These are phyloP conservation scores for Cardamine resedifolia DNA, from an alignment of 345 rosid genomes.

Conservation along the genomic window DNA sequence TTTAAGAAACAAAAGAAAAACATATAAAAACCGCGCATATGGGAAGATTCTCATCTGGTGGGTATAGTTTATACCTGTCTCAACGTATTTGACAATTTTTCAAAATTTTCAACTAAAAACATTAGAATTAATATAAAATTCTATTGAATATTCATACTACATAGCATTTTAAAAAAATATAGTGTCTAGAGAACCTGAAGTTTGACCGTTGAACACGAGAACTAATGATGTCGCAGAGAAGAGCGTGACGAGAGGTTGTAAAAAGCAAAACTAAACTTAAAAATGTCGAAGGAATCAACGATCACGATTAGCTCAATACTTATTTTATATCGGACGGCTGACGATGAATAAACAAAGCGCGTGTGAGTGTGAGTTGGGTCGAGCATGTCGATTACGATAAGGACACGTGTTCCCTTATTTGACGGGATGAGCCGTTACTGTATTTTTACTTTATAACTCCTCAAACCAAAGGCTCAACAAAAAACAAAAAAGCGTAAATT, in stretches of 20 bases:
- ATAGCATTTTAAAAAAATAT: background rate
- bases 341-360: background rate
- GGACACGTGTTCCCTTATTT: slow-evolving; percentile 41
- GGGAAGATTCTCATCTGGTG: background rate
- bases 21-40: background rate
- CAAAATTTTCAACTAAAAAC: background rate
- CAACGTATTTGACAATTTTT: slow-evolving; percentile 2
- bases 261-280: background rate
- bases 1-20: background rate
- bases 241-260: slow-evolving; percentile 32
- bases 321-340: background rate
- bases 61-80: background rate
- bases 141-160: slow-evolving; percentile 8
- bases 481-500: background rate
- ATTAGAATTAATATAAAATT: background rate
- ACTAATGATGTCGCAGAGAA: slow-evolving; percentile 26
- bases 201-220: slow-evolving; percentile 40
- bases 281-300: slow-evolving; percentile 25
- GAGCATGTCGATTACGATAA: slow-evolving; percentile 39
- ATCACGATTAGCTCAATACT: background rate
- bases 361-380: slow-evolving; percentile 21
- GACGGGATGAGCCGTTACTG: slow-evolving; percentile 36
- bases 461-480: background rate
- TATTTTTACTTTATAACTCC: slow-evolving; percentile 20
- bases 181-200: slow-evolving; percentile 21